Percentiles rank a stretch among this genome's conserved stretches.
These are phyloP conservation scores for Fusarium virguliforme DNA, from an alignment of 2,329 filamentous ascomycete species.

Conservation along the genomic window DNA sequence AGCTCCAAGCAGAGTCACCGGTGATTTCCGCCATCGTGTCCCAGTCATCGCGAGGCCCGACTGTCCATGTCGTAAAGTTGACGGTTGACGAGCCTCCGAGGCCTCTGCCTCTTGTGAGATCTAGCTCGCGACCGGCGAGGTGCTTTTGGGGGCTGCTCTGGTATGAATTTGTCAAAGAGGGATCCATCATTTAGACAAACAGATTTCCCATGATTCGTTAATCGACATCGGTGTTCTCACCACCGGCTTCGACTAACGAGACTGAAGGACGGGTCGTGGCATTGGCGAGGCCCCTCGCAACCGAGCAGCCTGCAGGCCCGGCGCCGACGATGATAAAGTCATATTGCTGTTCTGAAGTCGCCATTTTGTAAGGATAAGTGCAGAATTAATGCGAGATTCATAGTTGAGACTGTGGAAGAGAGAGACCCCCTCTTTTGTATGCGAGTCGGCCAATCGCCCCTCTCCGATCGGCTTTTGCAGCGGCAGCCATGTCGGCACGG, in stretches of 20 bases:
- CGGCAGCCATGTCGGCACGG: not conserved
- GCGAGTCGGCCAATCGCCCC: not conserved
- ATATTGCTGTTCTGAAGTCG: conserved; percentile 7
- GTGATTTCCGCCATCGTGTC: conserved; percentile 32
- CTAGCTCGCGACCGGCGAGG: conserved; percentile 30
- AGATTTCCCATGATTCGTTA: conserved; percentile 34
- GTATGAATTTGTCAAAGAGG: conserved; percentile 28
- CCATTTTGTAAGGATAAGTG: not conserved
- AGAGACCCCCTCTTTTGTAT: conserved; percentile 8
- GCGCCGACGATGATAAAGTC: conserved; percentile 42
- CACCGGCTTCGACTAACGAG: conserved; percentile 35
- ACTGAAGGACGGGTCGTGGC: conserved; percentile 26
- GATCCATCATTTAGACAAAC: conserved; percentile 37
- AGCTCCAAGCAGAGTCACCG: conserved; percentile 31
- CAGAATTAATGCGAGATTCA: not conserved
- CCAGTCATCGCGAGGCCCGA: conserved; percentile 38
- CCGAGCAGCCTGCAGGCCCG: conserved; percentile 34
- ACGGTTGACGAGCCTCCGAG: conserved; percentile 35
- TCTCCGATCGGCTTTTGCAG: not conserved
- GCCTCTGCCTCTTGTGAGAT: conserved; percentile 35
- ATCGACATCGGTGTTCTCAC: conserved; percentile 34
- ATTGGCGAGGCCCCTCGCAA: conserved; percentile 32
- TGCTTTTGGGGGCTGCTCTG: conserved; percentile 33
- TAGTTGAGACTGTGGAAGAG: not conserved
- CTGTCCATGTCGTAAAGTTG: conserved; percentile 41